Evolutionary conservation across 2,329 filamentous ascomycete species (phyloP), one percentile per base, ranked within the genome.

Genomic region (Eutypa lata): DNA sequence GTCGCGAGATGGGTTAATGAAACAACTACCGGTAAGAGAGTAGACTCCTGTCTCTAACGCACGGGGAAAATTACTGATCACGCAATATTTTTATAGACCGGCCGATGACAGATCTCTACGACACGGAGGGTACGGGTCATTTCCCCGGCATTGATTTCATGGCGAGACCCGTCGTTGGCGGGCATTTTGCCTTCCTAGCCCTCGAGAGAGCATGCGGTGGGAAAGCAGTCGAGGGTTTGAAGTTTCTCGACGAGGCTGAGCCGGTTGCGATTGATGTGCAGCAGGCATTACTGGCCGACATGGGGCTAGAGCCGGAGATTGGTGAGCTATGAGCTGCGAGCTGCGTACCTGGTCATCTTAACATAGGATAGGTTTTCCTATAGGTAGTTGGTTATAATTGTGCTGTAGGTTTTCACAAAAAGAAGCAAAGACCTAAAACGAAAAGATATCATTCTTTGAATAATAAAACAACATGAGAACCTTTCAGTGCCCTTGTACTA

Each of bases 1-100:
- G 87, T 94, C 40, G 89, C 89, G 1, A 75, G 74, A 52, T 96
- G 91, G 91, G 77, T 96, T 54, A 95, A 94, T 64, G 89, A 95
- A 71, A 95, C 90, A 1, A 76, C 71, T 18, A 92, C 84, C 8
- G 77, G 79, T 81, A 72, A 59, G 75, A 51, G 24, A n/a, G 48
- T n/a, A 42, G 38, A 11, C 22, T 18, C 18, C 38, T 10, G 13
- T 37, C 19, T n/a, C 3, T 28, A 47, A 40, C 26, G 19, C 6
- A 18, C 40, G 26, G 14, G 46, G n/a, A 43, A 21, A 21, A 54
- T 64, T 49, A 64, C 52, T 56, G 49, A 59, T 26, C 8, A 10
- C 31, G 35, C 40, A 21, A 22, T 26, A 31, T 24, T n/a, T 47
- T 14, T 48, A 33, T 67, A 72, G 87, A 93, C 70, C 78, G 84